phyloP scores from a whole-genome alignment of 2,329 filamentous ascomycete genomes.

The Aspergillus fischeri region DNA sequence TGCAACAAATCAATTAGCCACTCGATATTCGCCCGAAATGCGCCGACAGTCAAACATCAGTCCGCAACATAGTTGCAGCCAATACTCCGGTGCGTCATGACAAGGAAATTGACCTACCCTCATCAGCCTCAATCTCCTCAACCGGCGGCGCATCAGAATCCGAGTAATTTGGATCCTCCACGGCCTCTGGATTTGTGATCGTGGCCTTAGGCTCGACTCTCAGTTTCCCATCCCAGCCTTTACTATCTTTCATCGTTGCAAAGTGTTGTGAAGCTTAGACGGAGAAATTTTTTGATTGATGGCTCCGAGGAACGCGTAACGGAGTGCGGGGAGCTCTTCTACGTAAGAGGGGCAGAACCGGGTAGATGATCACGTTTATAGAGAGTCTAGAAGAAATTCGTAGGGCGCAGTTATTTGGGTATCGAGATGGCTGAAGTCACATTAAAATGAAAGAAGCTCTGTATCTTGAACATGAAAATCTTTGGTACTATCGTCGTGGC shows the following conservation, averaged over 20 bases:
- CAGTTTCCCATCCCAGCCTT: conserved; percentile 46
- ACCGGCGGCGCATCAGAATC: conserved; percentile 64
- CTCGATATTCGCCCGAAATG: background rate
- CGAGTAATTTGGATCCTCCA: conserved; percentile 82
- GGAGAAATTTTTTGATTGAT: background rate
- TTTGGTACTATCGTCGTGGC: background rate
- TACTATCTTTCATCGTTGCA: conserved; percentile 37
- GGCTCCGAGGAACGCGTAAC: conserved; percentile 13
- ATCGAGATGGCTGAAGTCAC: background rate
- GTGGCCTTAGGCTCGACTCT: conserved; percentile 63
- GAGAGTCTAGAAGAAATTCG: background rate
- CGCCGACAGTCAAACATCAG: background rate
- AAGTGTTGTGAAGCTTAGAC: background rate
- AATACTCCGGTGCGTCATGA: background rate
- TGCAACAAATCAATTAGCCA: conserved; percentile 20
- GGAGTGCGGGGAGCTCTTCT: conserved; percentile 21
- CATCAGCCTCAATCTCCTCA: conserved; percentile 75
- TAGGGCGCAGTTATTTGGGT: background rate
- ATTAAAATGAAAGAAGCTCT: background rate
- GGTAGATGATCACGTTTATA: background rate
- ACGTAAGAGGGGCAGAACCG: background rate
- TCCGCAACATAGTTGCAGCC: background rate
- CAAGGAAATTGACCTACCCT: conserved; percentile 51
- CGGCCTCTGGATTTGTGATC: conserved; percentile 72
- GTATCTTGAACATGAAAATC: background rate